These are phyloP conservation scores for Ustilago loliicola DNA, from an alignment of 1,284 basidiomycete genomes.

Conservation along the genomic window DNA sequence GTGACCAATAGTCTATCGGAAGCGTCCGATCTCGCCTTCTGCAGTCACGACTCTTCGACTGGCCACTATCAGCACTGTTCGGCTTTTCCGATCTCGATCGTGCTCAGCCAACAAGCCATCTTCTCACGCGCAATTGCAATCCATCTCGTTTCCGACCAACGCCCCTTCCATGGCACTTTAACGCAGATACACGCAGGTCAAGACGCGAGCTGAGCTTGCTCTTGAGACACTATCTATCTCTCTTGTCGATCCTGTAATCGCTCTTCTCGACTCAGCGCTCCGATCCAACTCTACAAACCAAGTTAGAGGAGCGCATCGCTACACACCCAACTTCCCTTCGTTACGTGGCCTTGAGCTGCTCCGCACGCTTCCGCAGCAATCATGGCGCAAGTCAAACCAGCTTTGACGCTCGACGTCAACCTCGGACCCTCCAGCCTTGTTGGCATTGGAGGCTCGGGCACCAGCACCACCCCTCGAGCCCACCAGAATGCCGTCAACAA, in stretches of 20 bases:
- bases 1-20: background rate
- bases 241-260: too few species aligned
- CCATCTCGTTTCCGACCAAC: background rate
- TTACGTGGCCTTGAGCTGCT: background rate
- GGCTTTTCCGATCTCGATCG: background rate
- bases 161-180: background rate
- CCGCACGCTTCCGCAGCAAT: background rate
- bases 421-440: slow-evolving; percentile 36
- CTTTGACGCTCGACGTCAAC: slow-evolving; percentile 63
- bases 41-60: background rate
- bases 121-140: background rate
- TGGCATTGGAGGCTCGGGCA: slow-evolving; percentile 50
- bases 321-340: background rate
- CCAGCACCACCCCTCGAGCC: slow-evolving; percentile 47
- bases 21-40: background rate
- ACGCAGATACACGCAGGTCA: background rate
- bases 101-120: background rate
- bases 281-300: background rate
- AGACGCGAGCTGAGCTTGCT: background rate
- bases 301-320: background rate
- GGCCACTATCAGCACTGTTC: background rate
- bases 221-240: background rate
- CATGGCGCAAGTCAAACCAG: slow-evolving; percentile 61
- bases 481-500: slow-evolving; percentile 45
- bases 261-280: background rate